A percentile compares a stretch with the other conserved stretches of the same genome.
phyloP scores from a whole-genome alignment of 2,329 filamentous ascomycete species.

The Talaromyces sp. region DNA sequence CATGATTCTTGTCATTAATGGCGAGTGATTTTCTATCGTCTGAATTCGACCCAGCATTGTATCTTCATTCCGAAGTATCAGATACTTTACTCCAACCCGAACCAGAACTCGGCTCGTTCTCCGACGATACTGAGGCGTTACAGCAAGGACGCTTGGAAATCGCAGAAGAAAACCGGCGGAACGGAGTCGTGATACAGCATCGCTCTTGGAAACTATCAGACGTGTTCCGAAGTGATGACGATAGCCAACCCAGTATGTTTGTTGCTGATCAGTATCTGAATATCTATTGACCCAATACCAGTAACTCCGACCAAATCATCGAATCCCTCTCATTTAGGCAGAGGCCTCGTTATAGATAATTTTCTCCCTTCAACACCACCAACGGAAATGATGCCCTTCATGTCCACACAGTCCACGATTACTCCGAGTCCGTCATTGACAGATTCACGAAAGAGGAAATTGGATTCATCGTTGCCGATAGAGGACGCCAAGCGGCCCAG shows the following conservation, averaged over 20 bases:
- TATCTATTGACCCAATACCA: conserved; percentile 17
- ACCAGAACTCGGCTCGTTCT: conserved; percentile 30
- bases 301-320: conserved; percentile 35
- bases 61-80: conserved; percentile 44
- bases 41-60: conserved; percentile 49
- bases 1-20: conserved; percentile 10
- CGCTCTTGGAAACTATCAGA: conserved; percentile 40
- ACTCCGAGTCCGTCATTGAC: conserved; percentile 29
- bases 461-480: conserved; percentile 24
- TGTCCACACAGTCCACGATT: conserved; percentile 26
- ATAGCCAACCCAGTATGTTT: conserved; percentile 31
- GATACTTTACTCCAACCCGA: conserved; percentile 18
- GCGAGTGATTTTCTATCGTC: conserved; percentile 33
- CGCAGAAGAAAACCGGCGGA: conserved; percentile 26
- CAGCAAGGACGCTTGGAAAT: conserved; percentile 26
- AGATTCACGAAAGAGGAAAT: conserved; percentile 39
- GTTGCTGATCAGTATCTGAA: not conserved
- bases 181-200: conserved; percentile 40
- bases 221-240: conserved; percentile 41
- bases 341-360: conserved; percentile 14
- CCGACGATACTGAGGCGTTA: conserved; percentile 39
- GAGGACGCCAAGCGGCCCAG: conserved; percentile 37
- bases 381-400: conserved; percentile 35
- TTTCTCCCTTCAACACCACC: conserved; percentile 33
- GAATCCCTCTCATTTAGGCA: conserved; percentile 15